Percentiles rank a stretch among this genome's conserved stretches.
Conservation (phyloP, 2,329 filamentous ascomycete species). For the Sclerotinia spermophila region DNA sequence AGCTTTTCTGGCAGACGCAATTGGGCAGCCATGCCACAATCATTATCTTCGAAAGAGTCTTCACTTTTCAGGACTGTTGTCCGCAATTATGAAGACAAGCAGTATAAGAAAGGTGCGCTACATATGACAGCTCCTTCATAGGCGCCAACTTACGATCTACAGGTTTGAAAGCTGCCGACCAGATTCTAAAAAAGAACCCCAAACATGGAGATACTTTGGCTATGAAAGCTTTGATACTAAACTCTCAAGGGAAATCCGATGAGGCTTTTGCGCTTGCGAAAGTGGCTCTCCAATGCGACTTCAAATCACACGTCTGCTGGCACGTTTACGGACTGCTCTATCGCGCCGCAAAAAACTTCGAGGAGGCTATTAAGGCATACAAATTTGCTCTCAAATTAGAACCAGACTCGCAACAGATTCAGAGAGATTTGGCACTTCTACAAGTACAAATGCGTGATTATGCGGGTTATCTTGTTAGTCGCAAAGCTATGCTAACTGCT, state of each 20-base stretch:
- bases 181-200: slow-evolving; percentile 90
- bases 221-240: slow-evolving; percentile 98
- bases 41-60: slow-evolving; percentile 80
- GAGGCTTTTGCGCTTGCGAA: slow-evolving; percentile 94
- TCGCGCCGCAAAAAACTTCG: slow-evolving; percentile 92
- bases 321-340: slow-evolving; percentile 97
- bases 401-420: slow-evolving; percentile 91
- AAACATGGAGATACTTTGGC: slow-evolving; percentile 98
- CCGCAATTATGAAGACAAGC: slow-evolving; percentile 95
- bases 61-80: slow-evolving; percentile 93
- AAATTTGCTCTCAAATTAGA: slow-evolving; percentile 91
- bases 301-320: slow-evolving; percentile 99
- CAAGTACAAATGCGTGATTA: slow-evolving; percentile 98
- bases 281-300: slow-evolving; percentile 86
- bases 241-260: slow-evolving; percentile 84
- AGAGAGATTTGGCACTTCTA: slow-evolving; percentile 85
- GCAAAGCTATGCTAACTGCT: slow-evolving; percentile 81
- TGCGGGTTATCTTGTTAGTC: slow-evolving; percentile 85
- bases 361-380: slow-evolving; percentile 98
- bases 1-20: slow-evolving; percentile 10
- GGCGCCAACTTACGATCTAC: slow-evolving; percentile 27
- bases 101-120: slow-evolving; percentile 77
- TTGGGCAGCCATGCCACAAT: slow-evolving; percentile 59
- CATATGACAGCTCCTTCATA: slow-evolving; percentile 14
- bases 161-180: slow-evolving; percentile 91